Conservation (phyloP, 2,329 filamentous ascomycete species). For the Cadophora sp. region DNA sequence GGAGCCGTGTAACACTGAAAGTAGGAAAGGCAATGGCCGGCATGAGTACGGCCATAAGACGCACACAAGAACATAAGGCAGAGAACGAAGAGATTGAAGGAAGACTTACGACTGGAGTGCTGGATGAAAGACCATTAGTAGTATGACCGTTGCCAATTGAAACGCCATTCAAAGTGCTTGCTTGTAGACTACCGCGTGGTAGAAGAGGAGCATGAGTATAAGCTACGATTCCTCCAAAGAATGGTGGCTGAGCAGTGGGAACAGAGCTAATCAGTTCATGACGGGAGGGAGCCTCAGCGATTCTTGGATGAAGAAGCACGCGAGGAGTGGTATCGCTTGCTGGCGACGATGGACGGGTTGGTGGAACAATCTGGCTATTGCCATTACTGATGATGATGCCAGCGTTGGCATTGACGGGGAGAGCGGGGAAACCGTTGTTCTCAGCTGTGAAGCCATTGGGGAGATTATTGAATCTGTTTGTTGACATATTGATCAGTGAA, state of each 20-base stretch:
- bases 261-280: not conserved
- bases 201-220: not conserved
- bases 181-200: not conserved
- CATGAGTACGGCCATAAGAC: not conserved
- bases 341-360: not conserved
- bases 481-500: not conserved
- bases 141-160: not conserved
- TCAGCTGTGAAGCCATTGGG: not conserved
- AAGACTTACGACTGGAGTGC: not conserved
- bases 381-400: not conserved
- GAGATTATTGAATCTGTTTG: not conserved
- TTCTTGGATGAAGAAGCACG: not conserved
- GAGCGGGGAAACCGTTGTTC: not conserved
- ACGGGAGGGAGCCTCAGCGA: slow-evolving; percentile 11
- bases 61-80: not conserved
- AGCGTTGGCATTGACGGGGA: not conserved
- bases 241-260: slow-evolving; percentile 10
- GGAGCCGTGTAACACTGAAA: not conserved
- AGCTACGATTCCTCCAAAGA: not conserved
- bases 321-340: not conserved
- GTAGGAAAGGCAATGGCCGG: not conserved
- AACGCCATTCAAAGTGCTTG: no score
- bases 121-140: not conserved
- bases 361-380: not conserved
- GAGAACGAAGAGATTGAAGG: not conserved